Evolutionary conservation across 1,139 yeast species (phyloP), one percentile per base, ranked within the genome.

Genomic region (Geotrichum phurueaensis): DNA sequence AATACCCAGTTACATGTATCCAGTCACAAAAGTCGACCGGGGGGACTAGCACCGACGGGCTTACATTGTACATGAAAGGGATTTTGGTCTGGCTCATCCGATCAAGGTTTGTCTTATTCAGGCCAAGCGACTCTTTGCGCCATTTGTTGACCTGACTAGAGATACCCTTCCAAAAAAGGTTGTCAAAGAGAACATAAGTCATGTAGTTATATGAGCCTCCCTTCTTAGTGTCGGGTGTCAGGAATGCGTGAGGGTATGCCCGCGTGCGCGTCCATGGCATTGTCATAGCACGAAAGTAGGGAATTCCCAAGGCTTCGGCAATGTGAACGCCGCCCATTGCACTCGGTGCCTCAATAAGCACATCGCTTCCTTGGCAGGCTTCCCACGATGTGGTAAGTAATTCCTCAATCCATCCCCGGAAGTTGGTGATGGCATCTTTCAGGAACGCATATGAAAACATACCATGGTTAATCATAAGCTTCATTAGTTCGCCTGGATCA

Each of bases 251-350:
- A 0, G 97, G 97, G 70, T 92, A 92, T 0, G 97, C 96, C 65
- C 96, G 80, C 0, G 98, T 92, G 66, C 96, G 78, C 0, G 97
- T 90, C 98, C 98, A 92, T 0, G 98, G 98, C 98, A 92, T 92
- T 0, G 98, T 92, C 70, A 92, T 92, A 0, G 98, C 97, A 67
- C 98, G 79, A 78, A 89, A 88, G 70, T 92, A 92, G 0, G 98
- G 97, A 59, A 92, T 87, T 20, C 85, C 83, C 61, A 92, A 75
- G 0, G 96, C 96, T 71, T 92, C 98, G 0, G 98, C 97, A 62
- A 94, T 87, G 70, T 92, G 98, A 51, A 92, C 82, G 10, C 98
- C 98, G 12, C 87, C 94, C 95, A 92, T 91, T 0, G 97, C 95
- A 4, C 96, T 88, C 0, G 98, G 98, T 49, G 96, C 87, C 71